These are phyloP conservation scores for Penicillium egyptiacum DNA, from an alignment of 495 filamentous ascomycete species.

Conservation along the genomic window DNA sequence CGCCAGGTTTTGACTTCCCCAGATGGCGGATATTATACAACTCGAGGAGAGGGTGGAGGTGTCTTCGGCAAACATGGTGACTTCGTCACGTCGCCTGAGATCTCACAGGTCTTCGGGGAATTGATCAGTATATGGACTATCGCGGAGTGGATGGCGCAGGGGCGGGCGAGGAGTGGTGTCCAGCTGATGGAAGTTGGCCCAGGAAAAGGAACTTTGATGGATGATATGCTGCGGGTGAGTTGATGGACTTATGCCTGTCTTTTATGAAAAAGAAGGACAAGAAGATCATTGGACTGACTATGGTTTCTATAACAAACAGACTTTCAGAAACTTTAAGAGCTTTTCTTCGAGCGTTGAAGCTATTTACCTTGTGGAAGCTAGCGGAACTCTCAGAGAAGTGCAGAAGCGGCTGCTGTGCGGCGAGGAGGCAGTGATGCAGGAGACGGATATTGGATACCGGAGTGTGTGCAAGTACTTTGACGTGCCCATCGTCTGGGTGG, in stretches of 20 bases:
- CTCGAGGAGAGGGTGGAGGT: constrained; percentile 56
- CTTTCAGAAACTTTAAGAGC: constrained; percentile 75
- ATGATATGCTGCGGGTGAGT: constrained; percentile 86
- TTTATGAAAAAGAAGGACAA: background rate
- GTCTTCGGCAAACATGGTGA: constrained; percentile 90
- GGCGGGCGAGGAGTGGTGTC: constrained; percentile 64
- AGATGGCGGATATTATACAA: constrained; percentile 92
- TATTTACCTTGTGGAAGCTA: constrained; percentile 91
- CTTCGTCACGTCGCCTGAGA: constrained; percentile 96
- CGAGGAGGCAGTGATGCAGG: constrained; percentile 61
- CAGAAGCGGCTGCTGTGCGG: constrained; percentile 87
- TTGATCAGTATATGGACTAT: constrained; percentile 91
- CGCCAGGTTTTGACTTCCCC: constrained; percentile 94
- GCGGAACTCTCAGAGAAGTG: constrained; percentile 65
- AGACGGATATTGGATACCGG: constrained; percentile 72
- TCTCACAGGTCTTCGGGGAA: constrained; percentile 96
- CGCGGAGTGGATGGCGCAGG: constrained; percentile 93
- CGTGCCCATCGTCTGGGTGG: constrained; percentile 81
- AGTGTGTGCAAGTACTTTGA: constrained; percentile 73
- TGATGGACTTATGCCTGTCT: background rate
- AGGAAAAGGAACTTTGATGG: constrained; percentile 94
- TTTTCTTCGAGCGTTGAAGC: constrained; percentile 76
- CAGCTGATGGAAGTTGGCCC: constrained; percentile 93
- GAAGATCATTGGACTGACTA: background rate
- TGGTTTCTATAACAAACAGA: constrained; percentile 47